Percentiles rank a stretch among this genome's conserved stretches.
These are phyloP conservation scores for Haematococcus sp. DNA, from an alignment of 139 green algal species.

Conservation along the genomic window DNA sequence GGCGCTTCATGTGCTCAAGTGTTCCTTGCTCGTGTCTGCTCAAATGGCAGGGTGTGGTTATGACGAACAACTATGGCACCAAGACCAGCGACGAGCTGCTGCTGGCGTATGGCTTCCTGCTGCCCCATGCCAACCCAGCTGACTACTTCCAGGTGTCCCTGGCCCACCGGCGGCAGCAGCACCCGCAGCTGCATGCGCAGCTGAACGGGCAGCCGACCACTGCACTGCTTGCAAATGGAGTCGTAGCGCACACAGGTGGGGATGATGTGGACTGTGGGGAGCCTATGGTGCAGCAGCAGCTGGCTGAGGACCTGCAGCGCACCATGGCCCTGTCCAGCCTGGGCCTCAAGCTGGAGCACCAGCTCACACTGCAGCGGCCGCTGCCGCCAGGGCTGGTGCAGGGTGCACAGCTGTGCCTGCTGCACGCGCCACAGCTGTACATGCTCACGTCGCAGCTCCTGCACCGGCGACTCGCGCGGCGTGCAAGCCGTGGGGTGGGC, in stretches of 20 bases:
- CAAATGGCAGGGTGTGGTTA: slow-evolving; percentile 23
- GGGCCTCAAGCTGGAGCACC: slow-evolving; percentile 7
- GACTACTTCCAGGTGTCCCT: slow-evolving; percentile 44
- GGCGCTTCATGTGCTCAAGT: no score
- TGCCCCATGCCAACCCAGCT: slow-evolving; percentile 26
- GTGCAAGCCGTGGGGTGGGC: not conserved
- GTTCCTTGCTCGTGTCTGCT: no score
- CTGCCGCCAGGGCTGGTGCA: slow-evolving; percentile 31
- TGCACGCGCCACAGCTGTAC: slow-evolving; percentile 9
- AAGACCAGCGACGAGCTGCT: slow-evolving; percentile 63
- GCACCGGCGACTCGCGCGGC: not conserved
- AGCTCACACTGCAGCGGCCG: slow-evolving; percentile 20
- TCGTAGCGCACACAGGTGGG: not conserved
- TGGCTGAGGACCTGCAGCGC: slow-evolving; percentile 27
- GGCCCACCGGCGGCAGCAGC: not conserved
- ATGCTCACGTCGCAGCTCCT: not conserved
- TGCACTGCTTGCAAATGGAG: not conserved
- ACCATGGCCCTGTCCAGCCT: slow-evolving; percentile 11
- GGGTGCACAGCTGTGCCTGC: slow-evolving; percentile 12
- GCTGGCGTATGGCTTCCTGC: slow-evolving; percentile 53
- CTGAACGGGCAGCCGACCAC: not conserved
- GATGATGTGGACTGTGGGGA: not conserved
- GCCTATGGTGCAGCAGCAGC: slow-evolving; percentile 5
- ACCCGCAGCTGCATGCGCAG: not conserved
- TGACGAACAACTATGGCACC: slow-evolving; percentile 54